Conservation (phyloP, 2,329 filamentous ascomycete species). For the Monosporascus sp. region DNA sequence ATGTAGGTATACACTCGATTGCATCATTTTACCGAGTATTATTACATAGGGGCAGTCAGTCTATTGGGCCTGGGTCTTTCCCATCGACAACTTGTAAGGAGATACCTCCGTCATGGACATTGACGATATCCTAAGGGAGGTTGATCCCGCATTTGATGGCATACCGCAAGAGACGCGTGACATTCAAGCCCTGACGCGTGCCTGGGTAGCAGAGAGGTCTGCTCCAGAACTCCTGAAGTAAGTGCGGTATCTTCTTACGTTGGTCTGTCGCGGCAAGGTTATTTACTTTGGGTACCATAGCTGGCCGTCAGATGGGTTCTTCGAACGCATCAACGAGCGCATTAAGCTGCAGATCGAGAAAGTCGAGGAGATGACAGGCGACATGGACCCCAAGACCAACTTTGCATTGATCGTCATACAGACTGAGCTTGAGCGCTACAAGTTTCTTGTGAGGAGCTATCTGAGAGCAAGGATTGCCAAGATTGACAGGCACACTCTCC, state of each 20-base stretch:
- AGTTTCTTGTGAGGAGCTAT: slow-evolving; percentile 81
- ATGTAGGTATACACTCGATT: no score
- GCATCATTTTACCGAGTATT: no score
- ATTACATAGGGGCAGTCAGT: no score
- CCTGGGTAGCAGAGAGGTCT: slow-evolving; percentile 88
- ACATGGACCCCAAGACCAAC: slow-evolving; percentile 85
- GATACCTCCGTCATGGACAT: slow-evolving; percentile 57
- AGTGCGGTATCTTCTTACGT: slow-evolving; percentile 16
- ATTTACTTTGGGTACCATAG: slow-evolving; percentile 28
- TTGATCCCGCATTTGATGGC: slow-evolving; percentile 54
- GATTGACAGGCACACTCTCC: slow-evolving; percentile 72
- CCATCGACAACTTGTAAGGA: neutral
- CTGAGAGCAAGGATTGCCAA: slow-evolving; percentile 83
- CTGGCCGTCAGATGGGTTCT: slow-evolving; percentile 65
- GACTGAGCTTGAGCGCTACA: slow-evolving; percentile 91
- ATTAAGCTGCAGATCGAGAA: slow-evolving; percentile 65
- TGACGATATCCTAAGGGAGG: slow-evolving; percentile 71
- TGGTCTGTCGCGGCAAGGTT: neutral
- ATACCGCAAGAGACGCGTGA: slow-evolving; percentile 62
- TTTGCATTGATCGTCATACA: slow-evolving; percentile 92
- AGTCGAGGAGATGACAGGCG: slow-evolving; percentile 72
- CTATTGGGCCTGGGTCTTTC: neutral
- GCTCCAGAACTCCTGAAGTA: slow-evolving; percentile 85
- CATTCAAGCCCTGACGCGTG: slow-evolving; percentile 81
- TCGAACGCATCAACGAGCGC: slow-evolving; percentile 74